Conservation (phyloP, 2,329 filamentous ascomycete genomes). For the Colletotrichum sp. region DNA sequence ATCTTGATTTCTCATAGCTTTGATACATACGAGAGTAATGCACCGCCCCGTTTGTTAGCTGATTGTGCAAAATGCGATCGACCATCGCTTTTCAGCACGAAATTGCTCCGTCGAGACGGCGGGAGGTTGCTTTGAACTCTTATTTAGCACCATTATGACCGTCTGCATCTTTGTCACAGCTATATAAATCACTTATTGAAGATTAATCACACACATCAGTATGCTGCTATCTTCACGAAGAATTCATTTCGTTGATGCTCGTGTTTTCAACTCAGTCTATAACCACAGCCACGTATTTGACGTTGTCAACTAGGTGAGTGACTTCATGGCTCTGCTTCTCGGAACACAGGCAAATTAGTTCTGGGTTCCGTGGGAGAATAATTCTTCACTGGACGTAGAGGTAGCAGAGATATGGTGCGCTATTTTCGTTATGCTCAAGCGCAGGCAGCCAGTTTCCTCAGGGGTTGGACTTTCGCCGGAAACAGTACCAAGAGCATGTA, state of each 20-base stretch:
- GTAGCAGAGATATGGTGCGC: neutral
- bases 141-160: neutral
- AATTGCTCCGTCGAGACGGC: neutral
- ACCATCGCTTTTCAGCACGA: neutral
- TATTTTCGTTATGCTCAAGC: neutral
- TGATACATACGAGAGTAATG: neutral
- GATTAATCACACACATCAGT: fast-evolving
- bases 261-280: neutral
- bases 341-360: neutral
- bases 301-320: fast-evolving
- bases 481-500: neutral
- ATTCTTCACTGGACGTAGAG: neutral
- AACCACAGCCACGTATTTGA: fast-evolving
- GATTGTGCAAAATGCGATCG: neutral
- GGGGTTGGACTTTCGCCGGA: neutral
- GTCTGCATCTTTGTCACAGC: neutral
- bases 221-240: neutral
- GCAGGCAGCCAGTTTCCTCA: neutral
- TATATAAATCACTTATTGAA: fast-evolving
- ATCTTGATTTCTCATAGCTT: neutral
- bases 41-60: neutral
- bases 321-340: neutral
- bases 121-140: neutral
- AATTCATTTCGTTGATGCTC: neutral
- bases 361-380: neutral